Percentiles rank a stretch among this genome's conserved stretches.
These are phyloP conservation scores for Glutinoglossum americanum DNA, from an alignment of 495 filamentous ascomycete genomes.

Conservation along the genomic window DNA sequence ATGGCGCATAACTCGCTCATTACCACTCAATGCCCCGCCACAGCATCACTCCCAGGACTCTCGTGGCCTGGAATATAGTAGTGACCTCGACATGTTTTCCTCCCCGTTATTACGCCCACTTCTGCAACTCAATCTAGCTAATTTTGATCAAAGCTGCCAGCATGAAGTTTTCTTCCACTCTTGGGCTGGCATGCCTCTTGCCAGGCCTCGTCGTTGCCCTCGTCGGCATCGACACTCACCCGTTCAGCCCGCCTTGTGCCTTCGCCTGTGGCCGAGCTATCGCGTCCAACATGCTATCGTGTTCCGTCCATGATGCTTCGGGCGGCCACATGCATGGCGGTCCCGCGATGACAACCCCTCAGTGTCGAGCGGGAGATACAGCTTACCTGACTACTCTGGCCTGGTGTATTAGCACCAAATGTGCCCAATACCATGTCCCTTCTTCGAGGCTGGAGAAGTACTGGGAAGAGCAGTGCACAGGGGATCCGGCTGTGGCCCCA, in stretches of 20 bases:
- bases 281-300: constrained; percentile 11
- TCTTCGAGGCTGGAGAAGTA: constrained; percentile 14
- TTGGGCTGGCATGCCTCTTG: no score
- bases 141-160: no score
- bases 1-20: background rate
- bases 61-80: background rate
- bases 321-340: constrained; percentile 5
- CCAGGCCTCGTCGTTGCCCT: constrained; percentile 2
- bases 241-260: constrained; percentile 18
- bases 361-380: constrained; percentile 18
- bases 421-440: constrained; percentile 7
- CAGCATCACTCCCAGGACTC: background rate
- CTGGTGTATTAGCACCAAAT: constrained; percentile 18
- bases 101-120: background rate
- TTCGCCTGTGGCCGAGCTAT: constrained; percentile 14
- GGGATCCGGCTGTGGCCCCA: constrained; percentile 9
- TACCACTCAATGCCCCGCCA: background rate
- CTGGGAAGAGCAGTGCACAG: constrained; percentile 15
- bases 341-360: constrained; percentile 9
- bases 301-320: constrained; percentile 8
- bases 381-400: constrained; percentile 18
- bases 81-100: background rate
- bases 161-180: no score
- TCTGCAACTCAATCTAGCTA: background rate
- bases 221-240: constrained; percentile 17